Percentiles rank a stretch among this genome's conserved stretches.
Evolutionary conservation across 1,284 basidiomycete species (phyloP).

Genomic region (Gomphus sp.): DNA sequence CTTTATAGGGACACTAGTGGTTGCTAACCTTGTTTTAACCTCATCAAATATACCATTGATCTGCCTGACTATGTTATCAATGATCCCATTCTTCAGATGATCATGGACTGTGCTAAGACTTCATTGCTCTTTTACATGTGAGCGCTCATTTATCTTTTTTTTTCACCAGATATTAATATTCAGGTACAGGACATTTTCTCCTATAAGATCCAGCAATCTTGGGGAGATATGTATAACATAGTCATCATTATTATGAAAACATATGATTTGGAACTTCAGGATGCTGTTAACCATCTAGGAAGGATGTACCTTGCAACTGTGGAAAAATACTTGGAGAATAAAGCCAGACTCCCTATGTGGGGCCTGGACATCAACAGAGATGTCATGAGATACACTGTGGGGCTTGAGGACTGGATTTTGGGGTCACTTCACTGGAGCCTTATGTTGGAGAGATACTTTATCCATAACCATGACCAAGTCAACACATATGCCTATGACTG

Average conservation of each 20-base stretch:
- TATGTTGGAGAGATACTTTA: slow-evolving; percentile 32
- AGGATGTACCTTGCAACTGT: slow-evolving; percentile 19
- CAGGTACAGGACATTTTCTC: too few relatives aligned
- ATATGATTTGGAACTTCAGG: slow-evolving; percentile 19
- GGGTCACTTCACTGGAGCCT: slow-evolving; percentile 34
- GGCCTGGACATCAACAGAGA: slow-evolving; percentile 19
- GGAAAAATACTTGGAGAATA: slow-evolving; percentile 18
- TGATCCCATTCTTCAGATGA: too few relatives aligned
- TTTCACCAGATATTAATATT: too few relatives aligned
- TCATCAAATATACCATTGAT: too few relatives aligned
- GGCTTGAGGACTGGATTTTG: slow-evolving; percentile 27
- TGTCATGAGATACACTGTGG: slow-evolving; percentile 20
- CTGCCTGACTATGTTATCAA: too few relatives aligned
- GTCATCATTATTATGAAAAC: slow-evolving; percentile 21
- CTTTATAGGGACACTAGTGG: too few relatives aligned
- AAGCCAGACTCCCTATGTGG: slow-evolving; percentile 18
- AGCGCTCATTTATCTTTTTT: too few relatives aligned
- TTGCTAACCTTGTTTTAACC: too few relatives aligned
- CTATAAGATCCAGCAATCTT: slow-evolving; percentile 32
- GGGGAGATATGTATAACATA: slow-evolving; percentile 31
- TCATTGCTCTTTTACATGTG: too few relatives aligned
- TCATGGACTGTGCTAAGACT: too few relatives aligned
- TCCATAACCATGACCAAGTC: slow-evolving; percentile 31
- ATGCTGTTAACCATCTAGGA: slow-evolving; percentile 22
- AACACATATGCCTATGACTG: too few relatives aligned